Conservation (phyloP, 345 rosid genomes). For the Schrenkiella parvula region DNA sequence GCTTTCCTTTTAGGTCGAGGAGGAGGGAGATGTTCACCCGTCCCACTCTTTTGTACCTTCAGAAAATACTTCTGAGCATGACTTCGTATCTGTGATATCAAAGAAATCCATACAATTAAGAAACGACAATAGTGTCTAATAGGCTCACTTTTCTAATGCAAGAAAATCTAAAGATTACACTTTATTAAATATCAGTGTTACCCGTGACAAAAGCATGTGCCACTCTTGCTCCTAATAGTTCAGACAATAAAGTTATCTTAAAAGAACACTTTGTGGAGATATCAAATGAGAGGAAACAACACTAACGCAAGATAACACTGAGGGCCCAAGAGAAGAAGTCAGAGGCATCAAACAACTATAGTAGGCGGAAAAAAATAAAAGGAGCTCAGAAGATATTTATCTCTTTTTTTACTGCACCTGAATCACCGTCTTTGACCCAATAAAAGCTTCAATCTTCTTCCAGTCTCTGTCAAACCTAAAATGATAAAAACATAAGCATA, state of each 20-base stretch:
- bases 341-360: background rate
- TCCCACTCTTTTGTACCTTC: slow-evolving; percentile 83
- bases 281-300: slow-evolving; percentile 17
- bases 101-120: background rate
- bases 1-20: slow-evolving; percentile 94
- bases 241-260: background rate
- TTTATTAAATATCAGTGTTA: background rate
- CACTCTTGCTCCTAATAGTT: background rate
- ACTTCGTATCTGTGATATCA: slow-evolving; percentile 59
- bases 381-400: background rate
- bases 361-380: background rate
- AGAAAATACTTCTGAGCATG: slow-evolving; percentile 93
- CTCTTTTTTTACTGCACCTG: slow-evolving; percentile 46
- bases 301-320: background rate
- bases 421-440: slow-evolving; percentile 85
- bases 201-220: slow-evolving; percentile 17
- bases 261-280: background rate
- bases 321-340: slow-evolving; percentile 20
- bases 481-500: slow-evolving; percentile 10
- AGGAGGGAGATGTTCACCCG: slow-evolving; percentile 84
- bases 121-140: background rate
- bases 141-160: background rate
- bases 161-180: slow-evolving; percentile 3
- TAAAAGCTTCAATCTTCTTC: slow-evolving; percentile 89
- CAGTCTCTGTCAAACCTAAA: slow-evolving; percentile 88